Base-by-base conservation (phyloP, 306 rosid species). In the Mucuna pruriens region DNA sequence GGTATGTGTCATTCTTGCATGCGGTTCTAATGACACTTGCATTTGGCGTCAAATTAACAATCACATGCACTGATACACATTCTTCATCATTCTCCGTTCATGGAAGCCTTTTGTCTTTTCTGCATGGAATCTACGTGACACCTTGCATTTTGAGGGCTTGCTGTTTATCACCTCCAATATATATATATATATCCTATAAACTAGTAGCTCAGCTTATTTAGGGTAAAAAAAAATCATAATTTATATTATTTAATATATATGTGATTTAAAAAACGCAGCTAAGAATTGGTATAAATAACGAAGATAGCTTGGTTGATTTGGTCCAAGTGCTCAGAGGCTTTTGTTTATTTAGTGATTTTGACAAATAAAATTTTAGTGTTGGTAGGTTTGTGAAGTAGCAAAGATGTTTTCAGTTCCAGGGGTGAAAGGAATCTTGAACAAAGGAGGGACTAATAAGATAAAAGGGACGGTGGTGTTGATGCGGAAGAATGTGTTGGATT, bases 401-500 rank as follows among this genome's bases (percentile, higher is more conserved):
- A 83, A 57, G 71, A 86, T 86, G 89, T 80, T 80, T 73, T 4
- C 74, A 44, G 75, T 80, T 73, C 5, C 75, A 52, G 76, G 76
- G 17, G 71, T 77, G 4, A 9, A 63, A 0, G 86, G 86, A 23
- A 65, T 84, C 1, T 19, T 84, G 1, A 57, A 80, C 16, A 72
- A 42, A n/a, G 87, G 85, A 2, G 31, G 22, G 5, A 12, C 8
- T 20, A 16, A 55, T 0, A 84, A 80, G 75, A 49, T 86, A 2
- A 86, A 48, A 49, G 90, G 90, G 17, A 65, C 81, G 6, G 84
- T 84, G 72, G 85, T 86, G 71, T 66, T 86, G 75, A 86, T 80
- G 90, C 23, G 76, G 0, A 86, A 84, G 72, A 84, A 84, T 71
- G 85, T 84, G 74, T 55, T 86, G 11, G 90, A 86, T 19, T 71